Base-by-base conservation (phyloP, 495 filamentous ascomycete genomes). In the Aspergillus coremiiformis region DNA sequence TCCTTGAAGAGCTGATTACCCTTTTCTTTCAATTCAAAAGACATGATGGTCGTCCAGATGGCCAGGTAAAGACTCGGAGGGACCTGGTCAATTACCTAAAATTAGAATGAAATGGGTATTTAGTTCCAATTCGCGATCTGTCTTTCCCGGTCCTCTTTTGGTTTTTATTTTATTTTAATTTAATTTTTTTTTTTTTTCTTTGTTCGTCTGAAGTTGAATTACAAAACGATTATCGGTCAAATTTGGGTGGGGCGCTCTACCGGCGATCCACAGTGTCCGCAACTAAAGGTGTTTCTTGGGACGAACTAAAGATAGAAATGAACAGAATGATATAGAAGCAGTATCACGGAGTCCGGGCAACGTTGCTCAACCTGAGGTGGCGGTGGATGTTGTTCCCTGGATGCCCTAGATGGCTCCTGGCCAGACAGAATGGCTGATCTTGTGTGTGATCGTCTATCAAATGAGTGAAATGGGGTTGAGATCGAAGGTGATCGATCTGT, bases 1-100 rank as follows among this genome's bases (percentile, higher is more conserved):
- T 68, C 64, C 59, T 83, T 79, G 69, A 81, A 90, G 65, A 79
- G 75, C 44, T 65, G 53, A 44, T 76, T 74, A 44, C 68, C 73
- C 54, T 70, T 72, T 39, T 70, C 60, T 55, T 75, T 76, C 17
- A 76, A 61, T 41, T 68, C 69, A 45, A 69, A 65, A 3, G 72
- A 66, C 69, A 73, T 75, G 21, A 20, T 29, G 8, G 27, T 30
- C n/a, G n/a, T 4, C 14, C 19, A 17, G 32, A 20, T 26, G 20
- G 33, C n/a, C n/a, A n/a, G n/a, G n/a, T n/a, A n/a, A n/a, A n/a
- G n/a, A n/a, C n/a, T n/a, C n/a, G n/a, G n/a, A n/a, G n/a, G n/a
- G n/a, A n/a, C n/a, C n/a, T n/a, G n/a, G n/a, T n/a, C n/a, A n/a
- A n/a, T n/a, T n/a, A n/a, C n/a, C n/a, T n/a, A n/a, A n/a, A n/a